Percentiles rank a stretch among this genome's conserved stretches.
phyloP scores from a whole-genome alignment of 192 early-diverging fungal genomes.

The Diversispora eburnea region DNA sequence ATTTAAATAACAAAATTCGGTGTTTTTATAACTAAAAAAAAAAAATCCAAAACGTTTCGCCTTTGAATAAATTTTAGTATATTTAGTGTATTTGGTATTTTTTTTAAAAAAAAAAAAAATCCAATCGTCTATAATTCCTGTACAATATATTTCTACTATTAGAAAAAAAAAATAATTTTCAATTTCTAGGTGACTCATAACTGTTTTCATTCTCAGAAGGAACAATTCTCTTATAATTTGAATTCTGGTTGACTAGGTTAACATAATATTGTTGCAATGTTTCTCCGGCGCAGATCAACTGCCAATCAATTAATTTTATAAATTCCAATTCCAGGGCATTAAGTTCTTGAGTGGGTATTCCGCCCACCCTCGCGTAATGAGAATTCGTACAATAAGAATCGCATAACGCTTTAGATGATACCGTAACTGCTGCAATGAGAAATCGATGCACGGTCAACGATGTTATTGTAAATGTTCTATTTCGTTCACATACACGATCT shows the following conservation, averaged over 20 bases:
- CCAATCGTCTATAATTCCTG: too few relatives aligned
- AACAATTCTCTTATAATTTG: conserved; percentile 7
- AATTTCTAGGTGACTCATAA: too few relatives aligned
- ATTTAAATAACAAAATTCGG: too few relatives aligned
- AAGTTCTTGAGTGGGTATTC: conserved; percentile 87
- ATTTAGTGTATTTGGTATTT: too few relatives aligned
- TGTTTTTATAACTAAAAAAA: too few relatives aligned
- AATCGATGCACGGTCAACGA: conserved; percentile 94
- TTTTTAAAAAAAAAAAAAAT: too few relatives aligned
- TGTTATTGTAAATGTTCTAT: conserved; percentile 83
- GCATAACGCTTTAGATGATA: conserved; percentile 83
- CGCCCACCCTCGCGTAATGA: conserved; percentile 94
- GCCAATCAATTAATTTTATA: conserved; percentile 86
- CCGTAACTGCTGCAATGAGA: conserved; percentile 82
- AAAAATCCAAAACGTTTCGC: too few relatives aligned
- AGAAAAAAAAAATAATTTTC: too few relatives aligned
- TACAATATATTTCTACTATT: too few relatives aligned
- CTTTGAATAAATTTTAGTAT: too few relatives aligned
- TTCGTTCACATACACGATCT: conserved; percentile 76
- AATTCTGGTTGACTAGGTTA: conserved; percentile 73
- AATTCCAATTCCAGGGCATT: conserved; percentile 94
- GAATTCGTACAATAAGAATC: conserved; percentile 95
- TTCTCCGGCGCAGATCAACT: conserved; percentile 70
- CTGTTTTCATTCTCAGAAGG: neutral
- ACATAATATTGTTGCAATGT: conserved; percentile 90